These are phyloP conservation scores for Arthrobotrys sphaeroides DNA, from an alignment of 2,329 filamentous ascomycete species.

Conservation along the genomic window DNA sequence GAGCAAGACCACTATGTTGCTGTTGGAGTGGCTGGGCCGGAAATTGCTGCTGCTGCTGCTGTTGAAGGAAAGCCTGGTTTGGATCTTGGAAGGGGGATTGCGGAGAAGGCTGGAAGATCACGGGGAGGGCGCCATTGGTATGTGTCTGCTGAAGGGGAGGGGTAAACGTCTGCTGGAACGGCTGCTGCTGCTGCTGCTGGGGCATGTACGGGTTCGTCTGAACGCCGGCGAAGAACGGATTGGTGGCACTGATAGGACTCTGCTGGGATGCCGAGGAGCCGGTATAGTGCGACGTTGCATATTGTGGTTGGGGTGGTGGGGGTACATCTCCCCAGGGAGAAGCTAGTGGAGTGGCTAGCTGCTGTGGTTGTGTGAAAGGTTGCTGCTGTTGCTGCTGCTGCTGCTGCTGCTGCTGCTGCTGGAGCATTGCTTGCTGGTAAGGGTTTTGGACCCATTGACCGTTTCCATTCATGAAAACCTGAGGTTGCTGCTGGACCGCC, in stretches of 20 bases:
- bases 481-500: conserved; percentile 59
- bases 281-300: conserved; percentile 45
- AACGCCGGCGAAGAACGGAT: conserved; percentile 35
- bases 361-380: conserved; percentile 25
- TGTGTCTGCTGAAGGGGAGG: conserved; percentile 55
- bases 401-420: conserved; percentile 40
- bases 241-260: conserved; percentile 47
- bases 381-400: background rate
- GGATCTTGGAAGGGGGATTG: conserved; percentile 59
- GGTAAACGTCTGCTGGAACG: conserved; percentile 54
- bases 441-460: conserved; percentile 49
- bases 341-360: conserved; percentile 36
- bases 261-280: conserved; percentile 44
- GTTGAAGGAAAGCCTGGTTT: conserved; percentile 60
- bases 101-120: conserved; percentile 59
- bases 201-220: conserved; percentile 39
- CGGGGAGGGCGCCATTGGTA: conserved; percentile 38
- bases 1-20: conserved; percentile 56
- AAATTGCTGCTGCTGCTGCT: conserved; percentile 59
- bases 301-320: conserved; percentile 39
- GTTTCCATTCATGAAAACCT: conserved; percentile 55
- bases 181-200: conserved; percentile 55
- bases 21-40: conserved; percentile 60
- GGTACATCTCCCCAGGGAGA: conserved; percentile 50
- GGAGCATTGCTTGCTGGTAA: conserved; percentile 50